Evolutionary conservation across 345 rosid genomes (phyloP).

Genomic region (Passiflora organensis): DNA sequence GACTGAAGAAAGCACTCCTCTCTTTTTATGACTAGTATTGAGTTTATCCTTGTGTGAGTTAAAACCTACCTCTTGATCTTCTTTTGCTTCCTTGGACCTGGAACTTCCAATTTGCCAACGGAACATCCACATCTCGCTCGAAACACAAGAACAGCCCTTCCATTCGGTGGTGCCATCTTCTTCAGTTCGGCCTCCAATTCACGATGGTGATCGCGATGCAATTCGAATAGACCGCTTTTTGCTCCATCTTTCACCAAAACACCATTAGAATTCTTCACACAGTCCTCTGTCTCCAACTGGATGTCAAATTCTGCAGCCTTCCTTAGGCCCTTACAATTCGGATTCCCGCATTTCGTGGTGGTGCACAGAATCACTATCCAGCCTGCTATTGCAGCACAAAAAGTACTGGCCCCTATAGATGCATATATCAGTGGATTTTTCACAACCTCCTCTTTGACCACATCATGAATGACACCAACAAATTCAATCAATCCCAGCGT

Average conservation of each 20-base stretch:
- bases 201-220: conserved; percentile 64
- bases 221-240: conserved; percentile 55
- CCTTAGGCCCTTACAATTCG: conserved; percentile 73
- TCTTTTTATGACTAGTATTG: conserved; percentile 33
- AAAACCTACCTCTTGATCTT: conserved; percentile 69
- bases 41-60: conserved; percentile 19
- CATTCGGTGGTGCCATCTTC: conserved; percentile 81
- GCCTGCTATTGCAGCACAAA: conserved; percentile 52
- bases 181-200: conserved; percentile 67
- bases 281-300: conserved; percentile 84
- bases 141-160: conserved; percentile 60
- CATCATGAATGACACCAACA: conserved; percentile 33
- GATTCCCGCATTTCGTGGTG: conserved; percentile 68
- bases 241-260: conserved; percentile 34
- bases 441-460: conserved; percentile 59
- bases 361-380: conserved; percentile 58
- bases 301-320: conserved; percentile 86
- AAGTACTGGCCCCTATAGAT: conserved; percentile 57
- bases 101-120: conserved; percentile 82
- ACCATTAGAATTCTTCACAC: conserved; percentile 54
- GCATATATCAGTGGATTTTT: conserved; percentile 61
- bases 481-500: conserved; percentile 34
- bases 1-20: conserved; percentile 35
- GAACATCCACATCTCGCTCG: conserved; percentile 58
- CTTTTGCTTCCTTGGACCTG: conserved; percentile 68